phyloP scores from a whole-genome alignment of 805 yeast species.

The Zygosaccharomyces gambellarensis region DNA sequence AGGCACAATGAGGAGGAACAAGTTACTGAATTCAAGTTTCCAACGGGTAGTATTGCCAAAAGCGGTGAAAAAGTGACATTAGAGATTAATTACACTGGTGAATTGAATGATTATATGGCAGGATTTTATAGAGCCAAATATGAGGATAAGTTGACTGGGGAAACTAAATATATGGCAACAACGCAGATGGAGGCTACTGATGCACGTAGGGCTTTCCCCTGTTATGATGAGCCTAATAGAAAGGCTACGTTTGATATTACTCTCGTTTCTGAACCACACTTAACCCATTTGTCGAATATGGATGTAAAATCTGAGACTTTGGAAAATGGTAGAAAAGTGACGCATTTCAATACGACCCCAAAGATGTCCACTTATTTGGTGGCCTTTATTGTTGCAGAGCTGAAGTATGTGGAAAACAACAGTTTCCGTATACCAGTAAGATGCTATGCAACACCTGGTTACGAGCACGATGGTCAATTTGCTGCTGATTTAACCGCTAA shows the following conservation, averaged over 20 bases:
- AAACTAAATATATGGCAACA: constrained; percentile 67
- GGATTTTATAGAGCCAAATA: constrained; percentile 75
- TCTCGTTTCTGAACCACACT: constrained; percentile 49
- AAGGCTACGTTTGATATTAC: constrained; percentile 68
- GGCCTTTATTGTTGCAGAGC: constrained; percentile 78
- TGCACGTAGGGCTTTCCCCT: constrained; percentile 83
- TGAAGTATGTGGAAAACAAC: constrained; percentile 63
- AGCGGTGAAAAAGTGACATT: constrained; percentile 41
- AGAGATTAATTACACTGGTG: constrained; percentile 53
- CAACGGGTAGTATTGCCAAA: constrained; percentile 35
- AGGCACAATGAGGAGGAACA: constrained; percentile 52
- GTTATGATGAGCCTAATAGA: constrained; percentile 72
- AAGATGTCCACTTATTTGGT: constrained; percentile 80
- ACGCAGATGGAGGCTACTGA: constrained; percentile 87
- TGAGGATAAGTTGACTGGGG: constrained; percentile 50
- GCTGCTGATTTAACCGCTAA: constrained; percentile 73
- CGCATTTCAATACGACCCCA: constrained; percentile 69
- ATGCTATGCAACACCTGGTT: constrained; percentile 77
- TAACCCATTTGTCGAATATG: constrained; percentile 67
- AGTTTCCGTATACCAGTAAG: constrained; percentile 70
- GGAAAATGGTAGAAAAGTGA: constrained; percentile 46
- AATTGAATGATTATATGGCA: constrained; percentile 72
- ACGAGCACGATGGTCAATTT: constrained; percentile 63
- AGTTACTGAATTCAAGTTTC: constrained; percentile 56
- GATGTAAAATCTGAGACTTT: constrained; percentile 50